These are phyloP conservation scores for Pythium pyrilobum DNA, from an alignment of 352 stramenopile species.

Conservation along the genomic window DNA sequence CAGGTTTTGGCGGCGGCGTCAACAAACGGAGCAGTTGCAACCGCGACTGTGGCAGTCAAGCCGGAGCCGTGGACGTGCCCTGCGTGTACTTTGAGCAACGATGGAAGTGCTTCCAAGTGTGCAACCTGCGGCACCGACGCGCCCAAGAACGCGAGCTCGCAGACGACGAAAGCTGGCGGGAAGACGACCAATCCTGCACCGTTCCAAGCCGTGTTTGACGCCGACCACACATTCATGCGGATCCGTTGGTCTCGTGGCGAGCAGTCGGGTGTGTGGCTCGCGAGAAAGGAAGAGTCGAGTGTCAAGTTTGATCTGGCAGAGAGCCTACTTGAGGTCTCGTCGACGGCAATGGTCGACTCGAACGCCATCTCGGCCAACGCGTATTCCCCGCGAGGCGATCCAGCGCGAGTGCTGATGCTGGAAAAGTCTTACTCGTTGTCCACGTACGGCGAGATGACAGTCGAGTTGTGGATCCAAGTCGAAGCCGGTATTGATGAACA, in stretches of 20 bases:
- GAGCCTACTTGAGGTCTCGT: constrained; percentile 23
- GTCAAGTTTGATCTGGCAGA: constrained; percentile 34
- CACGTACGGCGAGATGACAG: constrained; percentile 47
- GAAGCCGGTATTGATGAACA: constrained; percentile 11
- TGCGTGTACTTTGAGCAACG: constrained; percentile 77
- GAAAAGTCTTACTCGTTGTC: constrained; percentile 54
- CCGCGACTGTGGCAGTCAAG: constrained; percentile 13
- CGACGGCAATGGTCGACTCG: constrained; percentile 54
- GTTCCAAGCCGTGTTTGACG: constrained; percentile 54
- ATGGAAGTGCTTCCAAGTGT: constrained; percentile 49
- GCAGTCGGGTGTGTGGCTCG: constrained; percentile 77
- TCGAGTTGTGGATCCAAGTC: constrained; percentile 67
- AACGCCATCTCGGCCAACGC: constrained; percentile 34
- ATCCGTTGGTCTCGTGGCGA: constrained; percentile 79
- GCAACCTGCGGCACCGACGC: constrained; percentile 65
- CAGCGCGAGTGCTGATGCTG: constrained; percentile 44
- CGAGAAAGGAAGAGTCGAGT: constrained; percentile 30
- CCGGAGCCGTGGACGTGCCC: constrained; percentile 54
- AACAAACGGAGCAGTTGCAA: background rate
- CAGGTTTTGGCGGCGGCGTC: constrained; percentile 36
- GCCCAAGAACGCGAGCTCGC: constrained; percentile 30
- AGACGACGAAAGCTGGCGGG: constrained; percentile 21
- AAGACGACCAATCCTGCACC: constrained; percentile 74
- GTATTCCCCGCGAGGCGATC: constrained; percentile 54
- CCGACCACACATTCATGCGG: constrained; percentile 65